Conservation (phyloP, 352 stramenopile species). For the Phytopythium montanum region DNA sequence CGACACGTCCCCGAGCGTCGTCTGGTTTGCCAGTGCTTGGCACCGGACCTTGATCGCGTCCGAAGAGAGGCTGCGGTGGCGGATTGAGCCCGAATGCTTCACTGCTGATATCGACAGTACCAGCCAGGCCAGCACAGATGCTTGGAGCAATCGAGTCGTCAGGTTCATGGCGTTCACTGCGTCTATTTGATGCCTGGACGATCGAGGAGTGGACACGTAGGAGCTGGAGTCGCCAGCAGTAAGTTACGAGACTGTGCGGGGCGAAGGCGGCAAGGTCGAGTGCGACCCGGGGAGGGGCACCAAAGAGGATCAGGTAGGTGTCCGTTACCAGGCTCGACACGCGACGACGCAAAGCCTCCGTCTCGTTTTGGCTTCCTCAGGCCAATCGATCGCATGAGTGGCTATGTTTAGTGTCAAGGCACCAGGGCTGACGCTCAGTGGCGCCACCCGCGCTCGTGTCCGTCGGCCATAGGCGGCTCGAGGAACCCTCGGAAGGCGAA, state of each 20-base stretch:
- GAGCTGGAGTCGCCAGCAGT: background rate
- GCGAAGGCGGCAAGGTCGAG: background rate
- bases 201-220: background rate
- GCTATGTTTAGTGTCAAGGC: no score
- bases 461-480: conserved; percentile 76
- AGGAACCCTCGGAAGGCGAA: conserved; percentile 77
- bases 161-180: background rate
- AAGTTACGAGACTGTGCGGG: background rate
- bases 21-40: conserved; percentile 17
- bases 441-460: conserved; percentile 67
- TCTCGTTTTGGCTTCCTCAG: background rate
- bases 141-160: background rate
- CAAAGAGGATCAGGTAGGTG: background rate
- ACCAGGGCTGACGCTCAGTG: conserved; percentile 20
- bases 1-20: conserved; percentile 34
- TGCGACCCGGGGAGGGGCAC: background rate
- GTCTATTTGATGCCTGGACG: background rate
- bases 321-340: background rate
- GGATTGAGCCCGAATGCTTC: background rate
- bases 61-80: background rate
- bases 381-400: no score
- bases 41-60: conserved; percentile 16
- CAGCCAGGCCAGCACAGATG: background rate
- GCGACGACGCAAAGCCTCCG: background rate
- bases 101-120: background rate